These are phyloP conservation scores for Giardia duodenalis DNA, from an alignment of 208 protist genomes.

Conservation along the genomic window DNA sequence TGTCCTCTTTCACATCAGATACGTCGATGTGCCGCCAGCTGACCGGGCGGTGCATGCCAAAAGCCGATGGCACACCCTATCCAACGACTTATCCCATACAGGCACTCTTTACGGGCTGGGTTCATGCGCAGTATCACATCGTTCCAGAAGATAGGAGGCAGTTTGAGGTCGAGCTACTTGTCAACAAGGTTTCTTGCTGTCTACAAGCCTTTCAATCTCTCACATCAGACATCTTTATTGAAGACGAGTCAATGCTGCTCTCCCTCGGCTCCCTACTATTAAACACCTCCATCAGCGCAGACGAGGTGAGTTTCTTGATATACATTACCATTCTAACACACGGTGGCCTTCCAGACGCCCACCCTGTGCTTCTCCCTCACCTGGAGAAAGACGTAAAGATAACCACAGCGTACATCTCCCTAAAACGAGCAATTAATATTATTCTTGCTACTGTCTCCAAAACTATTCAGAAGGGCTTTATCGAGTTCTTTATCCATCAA, in stretches of 20 bases:
- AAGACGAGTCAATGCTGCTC: background rate
- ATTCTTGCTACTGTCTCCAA: background rate
- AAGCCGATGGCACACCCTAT: background rate
- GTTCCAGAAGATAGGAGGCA: background rate
- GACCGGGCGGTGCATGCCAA: background rate
- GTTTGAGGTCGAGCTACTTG: background rate
- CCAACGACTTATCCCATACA: background rate
- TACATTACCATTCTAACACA: background rate
- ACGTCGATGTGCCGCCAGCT: background rate
- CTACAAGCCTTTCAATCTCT: background rate
- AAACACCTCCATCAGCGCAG: background rate
- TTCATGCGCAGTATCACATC: background rate
- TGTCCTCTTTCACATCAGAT: background rate
- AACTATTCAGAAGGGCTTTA: constrained; percentile 1
- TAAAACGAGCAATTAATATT: constrained; percentile 7
- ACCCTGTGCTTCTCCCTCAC: background rate
- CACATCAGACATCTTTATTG: background rate
- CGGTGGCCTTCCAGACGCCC: constrained; percentile 1
- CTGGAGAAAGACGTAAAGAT: background rate
- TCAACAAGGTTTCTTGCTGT: constrained; percentile 15
- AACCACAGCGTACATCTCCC: background rate
- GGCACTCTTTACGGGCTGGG: constrained; percentile 3
- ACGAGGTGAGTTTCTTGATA: constrained; percentile 21
- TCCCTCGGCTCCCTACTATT: background rate
- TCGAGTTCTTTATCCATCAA: constrained; percentile 17